Conservation (phyloP, 352 stramenopile genomes). For the Globisporangium spiculum region DNA sequence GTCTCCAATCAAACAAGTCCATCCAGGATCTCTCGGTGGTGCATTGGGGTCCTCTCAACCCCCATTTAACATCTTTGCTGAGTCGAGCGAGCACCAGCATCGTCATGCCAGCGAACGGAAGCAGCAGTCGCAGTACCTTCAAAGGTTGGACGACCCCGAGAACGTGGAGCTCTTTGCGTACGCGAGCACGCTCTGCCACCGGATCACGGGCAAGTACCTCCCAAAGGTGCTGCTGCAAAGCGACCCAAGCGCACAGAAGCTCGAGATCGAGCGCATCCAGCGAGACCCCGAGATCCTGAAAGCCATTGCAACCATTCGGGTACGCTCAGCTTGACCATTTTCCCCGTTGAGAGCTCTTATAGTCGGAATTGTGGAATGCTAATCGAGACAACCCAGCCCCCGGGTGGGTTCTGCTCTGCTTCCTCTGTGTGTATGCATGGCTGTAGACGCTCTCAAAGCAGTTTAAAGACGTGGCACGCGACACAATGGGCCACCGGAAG, state of each 20-base stretch:
- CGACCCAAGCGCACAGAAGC: conserved; percentile 43
- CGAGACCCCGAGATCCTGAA: conserved; percentile 54
- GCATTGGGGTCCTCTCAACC: not conserved
- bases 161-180: conserved; percentile 72
- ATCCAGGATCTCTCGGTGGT: not conserved
- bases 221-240: conserved; percentile 37
- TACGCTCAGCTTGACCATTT: conserved; percentile 9
- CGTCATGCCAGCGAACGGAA: too few relatives aligned
- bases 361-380: not conserved
- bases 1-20: conserved; percentile 14
- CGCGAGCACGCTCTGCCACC: conserved; percentile 58
- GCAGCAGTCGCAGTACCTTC: conserved; percentile 28
- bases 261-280: conserved; percentile 57
- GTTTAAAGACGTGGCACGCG: conserved; percentile 63
- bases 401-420: not conserved
- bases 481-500: conserved; percentile 59
- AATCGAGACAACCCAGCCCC: not conserved
- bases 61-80: conserved; percentile 5
- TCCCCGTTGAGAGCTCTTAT: too few relatives aligned
- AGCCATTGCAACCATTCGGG: conserved; percentile 45
- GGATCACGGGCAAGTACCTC: conserved; percentile 63
- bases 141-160: conserved; percentile 40
- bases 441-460: conserved; percentile 48
- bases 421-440: not conserved
- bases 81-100: conserved; percentile 10